Evolutionary conservation across 352 stramenopile genomes (phyloP).

Genomic region (Globisporangium cederbergense): DNA sequence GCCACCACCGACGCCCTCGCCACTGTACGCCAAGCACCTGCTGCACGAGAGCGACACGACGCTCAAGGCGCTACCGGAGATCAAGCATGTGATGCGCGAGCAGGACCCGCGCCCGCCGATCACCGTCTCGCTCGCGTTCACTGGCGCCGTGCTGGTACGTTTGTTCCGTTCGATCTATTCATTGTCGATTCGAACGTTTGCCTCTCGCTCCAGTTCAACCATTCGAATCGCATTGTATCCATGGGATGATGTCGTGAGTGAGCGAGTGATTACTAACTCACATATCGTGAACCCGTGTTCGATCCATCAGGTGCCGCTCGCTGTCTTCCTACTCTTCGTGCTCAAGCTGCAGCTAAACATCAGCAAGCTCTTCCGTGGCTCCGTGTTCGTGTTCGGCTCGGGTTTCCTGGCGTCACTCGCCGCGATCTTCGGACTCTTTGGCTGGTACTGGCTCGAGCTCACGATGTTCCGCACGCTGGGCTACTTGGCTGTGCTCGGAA

Average conservation of each 20-base stretch:
- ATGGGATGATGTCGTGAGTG: not conserved
- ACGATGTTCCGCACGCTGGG: conserved; percentile 85
- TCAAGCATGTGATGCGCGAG: conserved; percentile 82
- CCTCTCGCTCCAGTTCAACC: conserved; percentile 4
- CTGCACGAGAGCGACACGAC: conserved; percentile 87
- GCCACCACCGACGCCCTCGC: conserved; percentile 57
- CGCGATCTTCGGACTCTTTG: conserved; percentile 78
- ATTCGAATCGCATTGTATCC: not conserved
- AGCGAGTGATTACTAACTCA: no score
- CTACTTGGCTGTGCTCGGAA: conserved; percentile 64
- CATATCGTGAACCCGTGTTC: not conserved
- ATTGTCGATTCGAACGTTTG: conserved; percentile 5
- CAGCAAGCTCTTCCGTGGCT: conserved; percentile 61
- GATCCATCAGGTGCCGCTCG: conserved; percentile 32
- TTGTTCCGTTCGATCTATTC: conserved; percentile 1
- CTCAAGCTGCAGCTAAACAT: conserved; percentile 57
- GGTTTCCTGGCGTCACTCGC: conserved; percentile 74
- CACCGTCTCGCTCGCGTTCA: conserved; percentile 67
- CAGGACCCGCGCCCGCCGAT: conserved; percentile 67
- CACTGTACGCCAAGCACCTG: conserved; percentile 84
- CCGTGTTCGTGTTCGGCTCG: conserved; percentile 61
- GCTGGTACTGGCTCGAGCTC: conserved; percentile 84
- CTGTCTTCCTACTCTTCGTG: conserved; percentile 63
- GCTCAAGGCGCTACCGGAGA: conserved; percentile 81
- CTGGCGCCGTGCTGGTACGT: conserved; percentile 50